These are phyloP conservation scores for Meyerozyma sp. DNA, from an alignment of 1,139 yeast genomes.

Conservation along the genomic window DNA sequence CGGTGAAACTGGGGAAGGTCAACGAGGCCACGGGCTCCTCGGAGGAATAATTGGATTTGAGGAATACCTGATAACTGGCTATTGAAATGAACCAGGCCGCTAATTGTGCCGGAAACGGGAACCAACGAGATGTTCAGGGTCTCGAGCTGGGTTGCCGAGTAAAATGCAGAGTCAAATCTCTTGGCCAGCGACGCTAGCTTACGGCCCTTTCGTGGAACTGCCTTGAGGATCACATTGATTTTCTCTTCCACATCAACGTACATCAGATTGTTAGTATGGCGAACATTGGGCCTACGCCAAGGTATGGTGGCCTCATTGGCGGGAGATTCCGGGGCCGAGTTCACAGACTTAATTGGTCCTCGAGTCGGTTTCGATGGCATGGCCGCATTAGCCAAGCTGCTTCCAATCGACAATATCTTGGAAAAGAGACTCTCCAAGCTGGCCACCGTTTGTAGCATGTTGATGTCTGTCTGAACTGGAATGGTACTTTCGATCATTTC, in stretches of 20 bases:
- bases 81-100: constrained; percentile 60
- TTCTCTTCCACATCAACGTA: constrained; percentile 72
- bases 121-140: constrained; percentile 16
- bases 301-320: constrained; percentile 33
- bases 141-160: constrained; percentile 14
- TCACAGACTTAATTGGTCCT: constrained; percentile 2
- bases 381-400: constrained; percentile 24
- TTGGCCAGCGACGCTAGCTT: constrained; percentile 6
- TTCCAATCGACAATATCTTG: constrained; percentile 31
- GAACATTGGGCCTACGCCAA: constrained; percentile 68
- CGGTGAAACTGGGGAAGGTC: constrained; percentile 55
- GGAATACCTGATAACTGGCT: constrained; percentile 77
- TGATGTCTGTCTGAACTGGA: constrained; percentile 70
- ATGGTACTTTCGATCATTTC: constrained; percentile 76
- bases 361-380: constrained; percentile 5
- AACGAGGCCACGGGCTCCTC: constrained; percentile 37
- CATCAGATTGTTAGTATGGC: constrained; percentile 71
- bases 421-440: constrained; percentile 49
- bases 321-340: background rate
- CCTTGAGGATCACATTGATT: constrained; percentile 38
- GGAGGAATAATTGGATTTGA: constrained; percentile 52
- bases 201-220: constrained; percentile 1
- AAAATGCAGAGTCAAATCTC: constrained; percentile 34
- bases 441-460: constrained; percentile 62
- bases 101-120: constrained; percentile 54